Conservation (phyloP, 202 grass and related monocot genomes). For the Schoenoplectus tabernaemontani region DNA sequence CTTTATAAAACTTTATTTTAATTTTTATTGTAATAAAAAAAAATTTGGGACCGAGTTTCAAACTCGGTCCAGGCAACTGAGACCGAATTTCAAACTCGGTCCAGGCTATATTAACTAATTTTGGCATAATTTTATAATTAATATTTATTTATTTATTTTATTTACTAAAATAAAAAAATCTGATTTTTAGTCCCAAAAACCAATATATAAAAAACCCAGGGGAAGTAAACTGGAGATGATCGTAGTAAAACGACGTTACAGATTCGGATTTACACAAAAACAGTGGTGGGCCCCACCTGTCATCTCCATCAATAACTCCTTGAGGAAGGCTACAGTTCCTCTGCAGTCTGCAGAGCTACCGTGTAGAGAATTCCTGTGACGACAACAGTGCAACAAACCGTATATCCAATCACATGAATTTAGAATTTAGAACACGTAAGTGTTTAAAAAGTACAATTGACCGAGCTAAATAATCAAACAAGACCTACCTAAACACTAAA, state of each 20-base stretch:
- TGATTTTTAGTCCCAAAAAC: too few relatives aligned
- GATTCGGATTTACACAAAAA: conserved; percentile 6
- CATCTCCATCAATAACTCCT: conserved; percentile 9
- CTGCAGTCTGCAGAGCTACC: too few relatives aligned
- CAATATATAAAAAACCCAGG: too few relatives aligned
- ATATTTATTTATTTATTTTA: too few relatives aligned
- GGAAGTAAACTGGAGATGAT: neutral
- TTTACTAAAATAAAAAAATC: too few relatives aligned
- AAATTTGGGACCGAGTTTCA: too few relatives aligned
- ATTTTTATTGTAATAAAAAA: too few relatives aligned
- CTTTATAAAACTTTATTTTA: too few relatives aligned
- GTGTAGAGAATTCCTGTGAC: neutral
- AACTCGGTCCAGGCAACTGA: too few relatives aligned
- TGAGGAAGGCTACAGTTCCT: neutral
- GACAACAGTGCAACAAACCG: neutral
- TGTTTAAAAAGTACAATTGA: neutral
- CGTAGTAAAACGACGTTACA: neutral
- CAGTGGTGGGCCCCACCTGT: neutral
- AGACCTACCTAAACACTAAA: neutral
- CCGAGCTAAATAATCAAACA: neutral
- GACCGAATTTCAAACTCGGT: too few relatives aligned
- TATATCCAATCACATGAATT: neutral
- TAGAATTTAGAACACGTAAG: neutral
- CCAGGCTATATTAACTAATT: too few relatives aligned
- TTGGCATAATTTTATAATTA: too few relatives aligned